These are phyloP conservation scores for Globisporangium megalacanthum DNA, from an alignment of 352 stramenopile species.

Conservation along the genomic window DNA sequence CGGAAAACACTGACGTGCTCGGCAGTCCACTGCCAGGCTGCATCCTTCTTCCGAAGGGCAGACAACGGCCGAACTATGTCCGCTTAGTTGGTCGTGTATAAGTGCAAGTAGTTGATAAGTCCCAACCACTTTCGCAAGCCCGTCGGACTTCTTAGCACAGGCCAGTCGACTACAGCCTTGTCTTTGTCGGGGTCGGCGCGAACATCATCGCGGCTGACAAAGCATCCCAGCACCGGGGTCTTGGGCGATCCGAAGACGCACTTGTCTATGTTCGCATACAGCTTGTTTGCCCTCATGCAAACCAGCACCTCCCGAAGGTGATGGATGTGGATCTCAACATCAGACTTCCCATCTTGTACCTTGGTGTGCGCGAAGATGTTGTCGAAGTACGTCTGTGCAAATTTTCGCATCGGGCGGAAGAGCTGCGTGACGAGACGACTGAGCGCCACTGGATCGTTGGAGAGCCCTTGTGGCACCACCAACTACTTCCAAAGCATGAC, in stretches of 20 bases:
- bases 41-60: no score
- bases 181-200: neutral
- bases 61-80: slow-evolving; percentile 9
- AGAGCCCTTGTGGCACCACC: slow-evolving; percentile 21
- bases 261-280: no score
- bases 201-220: no score
- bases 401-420: neutral
- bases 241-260: no score
- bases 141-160: neutral
- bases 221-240: no score
- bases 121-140: slow-evolving; percentile 14
- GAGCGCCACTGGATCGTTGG: slow-evolving; percentile 20
- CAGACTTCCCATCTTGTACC: no score
- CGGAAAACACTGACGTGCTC: slow-evolving; percentile 15
- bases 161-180: no score
- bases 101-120: slow-evolving; percentile 17
- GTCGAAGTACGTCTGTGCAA: slow-evolving; percentile 6
- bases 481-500: slow-evolving; percentile 22
- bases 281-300: no score
- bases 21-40: slow-evolving; percentile 5
- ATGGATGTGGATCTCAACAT: no score
- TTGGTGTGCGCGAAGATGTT: slow-evolving; percentile 7
- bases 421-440: slow-evolving; percentile 17
- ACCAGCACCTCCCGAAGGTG: no score
- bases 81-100: slow-evolving; percentile 18